A percentile compares a stretch with the other conserved stretches of the same genome.
Conservation (phyloP, 768 basidiomycete species). For the Tulasnella sp. region DNA sequence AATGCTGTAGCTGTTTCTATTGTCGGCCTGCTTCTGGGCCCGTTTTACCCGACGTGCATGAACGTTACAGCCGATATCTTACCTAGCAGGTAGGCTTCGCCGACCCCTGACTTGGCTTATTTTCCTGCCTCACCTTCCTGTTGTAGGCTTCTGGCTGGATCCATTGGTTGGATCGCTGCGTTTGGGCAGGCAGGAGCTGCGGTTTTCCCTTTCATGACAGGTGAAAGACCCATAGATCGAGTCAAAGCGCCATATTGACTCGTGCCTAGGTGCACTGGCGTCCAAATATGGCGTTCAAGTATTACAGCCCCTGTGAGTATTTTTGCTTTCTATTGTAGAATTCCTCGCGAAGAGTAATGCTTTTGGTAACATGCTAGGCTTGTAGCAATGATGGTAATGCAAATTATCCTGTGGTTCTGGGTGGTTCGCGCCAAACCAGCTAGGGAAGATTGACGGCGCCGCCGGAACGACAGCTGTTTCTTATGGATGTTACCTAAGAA, state of each 20-base stretch:
- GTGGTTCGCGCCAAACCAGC: not conserved
- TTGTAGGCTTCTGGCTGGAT: not conserved
- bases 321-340: not conserved
- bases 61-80: slow-evolving; percentile 5
- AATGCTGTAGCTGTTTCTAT: slow-evolving; percentile 30
- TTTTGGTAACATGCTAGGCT: slow-evolving; percentile 29
- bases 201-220: slow-evolving; percentile 48
- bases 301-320: slow-evolving; percentile 47
- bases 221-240: not conserved
- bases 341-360: not conserved
- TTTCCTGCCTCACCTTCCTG: not conserved
- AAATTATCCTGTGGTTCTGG: slow-evolving; percentile 40
- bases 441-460: not conserved
- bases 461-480: not conserved
- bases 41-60: slow-evolving; percentile 23
- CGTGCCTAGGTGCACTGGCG: slow-evolving; percentile 35
- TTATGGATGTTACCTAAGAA: not conserved
- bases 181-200: slow-evolving; percentile 28
- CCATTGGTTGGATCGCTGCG: slow-evolving; percentile 28
- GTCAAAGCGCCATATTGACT: not conserved
- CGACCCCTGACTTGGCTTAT: not conserved
- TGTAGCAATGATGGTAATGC: slow-evolving; percentile 47
- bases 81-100: not conserved
- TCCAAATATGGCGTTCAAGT: slow-evolving; percentile 46
- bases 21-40: slow-evolving; percentile 30